Base-by-base conservation (phyloP, 495 filamentous ascomycete genomes). In the Beverwykella pulmonaria region DNA sequence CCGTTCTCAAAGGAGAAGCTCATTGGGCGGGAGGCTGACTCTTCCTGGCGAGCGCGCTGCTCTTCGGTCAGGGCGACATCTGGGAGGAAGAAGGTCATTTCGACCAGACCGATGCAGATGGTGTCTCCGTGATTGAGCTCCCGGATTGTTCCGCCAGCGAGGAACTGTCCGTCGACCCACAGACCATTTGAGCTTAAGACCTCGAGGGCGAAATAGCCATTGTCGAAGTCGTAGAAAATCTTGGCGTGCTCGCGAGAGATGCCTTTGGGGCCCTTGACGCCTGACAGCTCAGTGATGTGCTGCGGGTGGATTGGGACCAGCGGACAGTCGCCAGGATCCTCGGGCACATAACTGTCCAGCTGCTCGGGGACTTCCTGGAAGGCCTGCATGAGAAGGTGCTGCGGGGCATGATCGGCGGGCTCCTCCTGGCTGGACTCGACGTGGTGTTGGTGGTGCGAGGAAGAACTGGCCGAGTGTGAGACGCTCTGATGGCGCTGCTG, bases 191-290 rank as follows among this genome's bases (percentile, higher is more conserved):
- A 85, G 55, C 93, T 92, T 70, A 93, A 79, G 2, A 95, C 86
- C 41, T 88, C 81, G 70, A 94, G 85, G 72, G 95, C 88, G 64
- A 93, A 98, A 15, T 87, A 75, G 58, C 87, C 83, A 65, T 83
- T 84, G 22, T 87, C 82, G 63, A 87, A 87, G 70, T 93, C 92
- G 75, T 91, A 98, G 14, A 85, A 77, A 57, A 98, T 92, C 71
- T 86, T 88, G 36, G 92, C 84, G 75, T 98, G 94, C 72, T 89
- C 82, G 41, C 93, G 84, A 6, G 93, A 97, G 36, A 98, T 97
- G 15, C 80, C 79, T 57, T 83, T 84, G 47, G 86, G 80, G 2
- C 81, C 80, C 54, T 82, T 83, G 47, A 83, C 79, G 30, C 87
- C 87, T 65, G 80, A 76, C 25, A 76, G 74, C 6, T 84, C 84